phyloP scores from a whole-genome alignment of 2,329 filamentous ascomycete species.

The Trichoderma semiorbis region DNA sequence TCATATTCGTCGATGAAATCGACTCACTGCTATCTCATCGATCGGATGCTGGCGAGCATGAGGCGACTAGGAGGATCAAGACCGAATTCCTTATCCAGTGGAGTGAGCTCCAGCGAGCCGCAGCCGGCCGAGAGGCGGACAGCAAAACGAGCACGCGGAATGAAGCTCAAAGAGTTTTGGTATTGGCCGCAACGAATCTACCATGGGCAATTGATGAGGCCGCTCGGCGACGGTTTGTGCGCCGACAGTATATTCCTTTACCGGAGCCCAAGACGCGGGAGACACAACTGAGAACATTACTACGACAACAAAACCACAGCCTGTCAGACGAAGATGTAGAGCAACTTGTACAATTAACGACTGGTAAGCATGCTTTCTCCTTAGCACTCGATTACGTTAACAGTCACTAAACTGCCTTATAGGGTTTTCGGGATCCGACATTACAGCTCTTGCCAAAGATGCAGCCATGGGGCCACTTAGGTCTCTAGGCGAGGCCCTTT shows the following conservation, averaged over 20 bases:
- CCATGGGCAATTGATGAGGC: conserved; percentile 99
- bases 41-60: conserved; percentile 80
- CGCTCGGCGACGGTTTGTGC: conserved; percentile 82
- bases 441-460: conserved; percentile 94
- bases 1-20: conserved; percentile 98
- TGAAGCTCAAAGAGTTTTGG: conserved; percentile 83
- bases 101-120: conserved; percentile 89
- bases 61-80: conserved; percentile 90
- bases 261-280: conserved; percentile 80
- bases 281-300: conserved; percentile 71
- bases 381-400: neutral
- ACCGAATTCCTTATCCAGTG: conserved; percentile 98
- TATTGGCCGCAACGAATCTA: conserved; percentile 91
- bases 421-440: conserved; percentile 98
- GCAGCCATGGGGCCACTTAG: conserved; percentile 95
- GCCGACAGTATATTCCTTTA: conserved; percentile 92
- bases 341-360: conserved; percentile 72
- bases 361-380: conserved; percentile 58
- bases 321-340: conserved; percentile 69
- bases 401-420: neutral
- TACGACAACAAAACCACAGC: conserved; percentile 84
- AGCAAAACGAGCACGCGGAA: conserved; percentile 67
- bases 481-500: conserved; percentile 81
- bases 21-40: conserved; percentile 86
- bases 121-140: conserved; percentile 73